Evolutionary conservation across 2,329 filamentous ascomycete genomes (phyloP).

Genomic region (Capronia coronata): DNA sequence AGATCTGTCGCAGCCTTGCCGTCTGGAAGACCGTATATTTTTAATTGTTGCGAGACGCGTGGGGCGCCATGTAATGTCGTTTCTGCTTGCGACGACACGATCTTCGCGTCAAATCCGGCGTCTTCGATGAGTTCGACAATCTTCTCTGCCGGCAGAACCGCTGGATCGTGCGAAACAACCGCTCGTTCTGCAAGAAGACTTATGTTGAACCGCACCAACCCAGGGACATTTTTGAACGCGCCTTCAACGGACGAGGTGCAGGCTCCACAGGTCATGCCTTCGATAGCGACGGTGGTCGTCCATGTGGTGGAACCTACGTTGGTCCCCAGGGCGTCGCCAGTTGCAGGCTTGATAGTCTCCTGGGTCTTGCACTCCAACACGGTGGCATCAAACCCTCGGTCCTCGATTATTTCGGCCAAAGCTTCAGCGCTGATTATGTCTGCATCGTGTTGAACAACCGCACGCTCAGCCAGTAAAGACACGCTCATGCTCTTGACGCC

Average conservation of each 20-base stretch:
- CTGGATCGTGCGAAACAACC: conserved; percentile 74
- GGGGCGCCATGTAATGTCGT: conserved; percentile 49
- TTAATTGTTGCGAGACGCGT: conserved; percentile 65
- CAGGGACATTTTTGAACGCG: conserved; percentile 69
- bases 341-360: conserved; percentile 33
- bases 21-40: conserved; percentile 72
- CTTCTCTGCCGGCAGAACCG: conserved; percentile 62
- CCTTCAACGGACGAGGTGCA: conserved; percentile 88
- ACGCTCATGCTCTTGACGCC: conserved; percentile 74
- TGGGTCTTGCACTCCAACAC: conserved; percentile 61
- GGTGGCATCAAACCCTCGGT: conserved; percentile 71
- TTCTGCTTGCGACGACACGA: conserved; percentile 69
- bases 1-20: conserved; percentile 64
- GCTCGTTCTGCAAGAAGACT: conserved; percentile 88
- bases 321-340: conserved; percentile 30
- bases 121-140: conserved; percentile 83
- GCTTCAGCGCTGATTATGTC: conserved; percentile 46
- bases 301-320: conserved; percentile 39
- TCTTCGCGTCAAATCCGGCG: conserved; percentile 74
- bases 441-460: conserved; percentile 75
- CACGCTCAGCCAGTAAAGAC: conserved; percentile 74
- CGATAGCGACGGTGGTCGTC: conserved; percentile 79
- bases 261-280: conserved; percentile 96
- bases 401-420: conserved; percentile 55
- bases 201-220: conserved; percentile 85